These are phyloP conservation scores for Magnaporthiopsis incrustans DNA, from an alignment of 2,329 filamentous ascomycete genomes.

Conservation along the genomic window DNA sequence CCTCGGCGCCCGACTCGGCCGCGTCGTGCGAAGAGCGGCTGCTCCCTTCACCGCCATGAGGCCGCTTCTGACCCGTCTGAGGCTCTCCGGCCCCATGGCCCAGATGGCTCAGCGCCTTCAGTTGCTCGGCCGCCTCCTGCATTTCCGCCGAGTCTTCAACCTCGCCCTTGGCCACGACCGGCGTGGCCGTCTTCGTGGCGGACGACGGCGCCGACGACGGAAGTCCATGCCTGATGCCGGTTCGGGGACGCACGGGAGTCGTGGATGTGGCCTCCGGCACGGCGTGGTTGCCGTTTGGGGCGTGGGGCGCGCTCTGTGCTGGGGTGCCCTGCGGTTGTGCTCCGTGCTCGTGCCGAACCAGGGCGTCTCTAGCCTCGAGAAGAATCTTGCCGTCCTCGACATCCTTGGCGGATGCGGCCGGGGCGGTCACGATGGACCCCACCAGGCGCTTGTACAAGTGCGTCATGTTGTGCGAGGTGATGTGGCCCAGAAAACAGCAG, in stretches of 20 bases:
- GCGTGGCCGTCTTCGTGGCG: conserved; percentile 10
- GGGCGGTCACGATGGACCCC: conserved; percentile 33
- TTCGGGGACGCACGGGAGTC: neutral
- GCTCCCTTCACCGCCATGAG: conserved; percentile 20
- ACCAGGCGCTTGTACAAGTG: conserved; percentile 54
- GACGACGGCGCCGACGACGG: conserved; percentile 6
- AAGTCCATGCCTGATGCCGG: conserved; percentile 1
- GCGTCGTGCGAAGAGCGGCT: conserved; percentile 30
- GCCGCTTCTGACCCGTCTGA: conserved; percentile 4
- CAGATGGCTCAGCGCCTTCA: conserved; percentile 58
- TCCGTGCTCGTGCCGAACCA: conserved; percentile 12
- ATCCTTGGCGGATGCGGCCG: conserved; percentile 39
- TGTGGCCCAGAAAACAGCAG: conserved; percentile 56
- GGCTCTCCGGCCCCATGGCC: conserved; percentile 44
- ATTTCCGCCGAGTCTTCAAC: conserved; percentile 60
- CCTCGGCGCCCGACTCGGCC: conserved; percentile 32
- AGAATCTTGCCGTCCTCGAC: conserved; percentile 50
- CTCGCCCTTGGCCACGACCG: conserved; percentile 32
- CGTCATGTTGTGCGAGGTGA: conserved; percentile 60
- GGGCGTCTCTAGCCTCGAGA: conserved; percentile 41
- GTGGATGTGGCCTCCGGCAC: conserved; percentile 1
- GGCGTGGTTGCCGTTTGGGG: neutral
- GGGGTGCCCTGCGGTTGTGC: neutral
- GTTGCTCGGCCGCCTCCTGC: conserved; percentile 59
- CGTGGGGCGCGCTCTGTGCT: neutral